phyloP scores from a whole-genome alignment of 352 stramenopile species.

The Paralagenidium karlingii region DNA sequence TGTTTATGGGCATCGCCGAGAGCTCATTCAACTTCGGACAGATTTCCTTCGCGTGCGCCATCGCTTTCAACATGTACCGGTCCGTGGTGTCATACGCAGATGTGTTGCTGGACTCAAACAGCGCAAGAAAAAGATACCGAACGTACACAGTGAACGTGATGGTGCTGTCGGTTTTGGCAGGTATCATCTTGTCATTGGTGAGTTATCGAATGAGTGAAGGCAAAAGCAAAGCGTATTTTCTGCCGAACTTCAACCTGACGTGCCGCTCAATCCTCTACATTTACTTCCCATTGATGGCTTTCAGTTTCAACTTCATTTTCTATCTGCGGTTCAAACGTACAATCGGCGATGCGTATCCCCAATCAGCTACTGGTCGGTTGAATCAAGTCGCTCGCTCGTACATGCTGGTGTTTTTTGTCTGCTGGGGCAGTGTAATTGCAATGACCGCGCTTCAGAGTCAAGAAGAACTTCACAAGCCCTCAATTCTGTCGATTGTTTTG shows the following conservation, averaged over 20 bases:
- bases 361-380: slow-evolving; percentile 40
- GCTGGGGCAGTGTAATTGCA: slow-evolving; percentile 58
- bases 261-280: slow-evolving; percentile 63
- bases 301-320: slow-evolving; percentile 67
- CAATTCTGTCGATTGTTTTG: slow-evolving; percentile 17
- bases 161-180: slow-evolving; percentile 37
- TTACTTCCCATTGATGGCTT: slow-evolving; percentile 59
- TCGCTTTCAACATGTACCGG: slow-evolving; percentile 72
- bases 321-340: slow-evolving; percentile 67
- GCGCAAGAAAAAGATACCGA: slow-evolving; percentile 33
- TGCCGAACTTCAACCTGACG: slow-evolving; percentile 50
- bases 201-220: slow-evolving; percentile 22
- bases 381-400: slow-evolving; percentile 65
- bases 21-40: slow-evolving; percentile 70
- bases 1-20: slow-evolving; percentile 57
- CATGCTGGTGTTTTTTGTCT: slow-evolving; percentile 55
- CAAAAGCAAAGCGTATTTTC: slow-evolving; percentile 19
- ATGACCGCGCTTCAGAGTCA: slow-evolving; percentile 31
- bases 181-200: slow-evolving; percentile 44
- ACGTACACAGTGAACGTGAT: slow-evolving; percentile 60
- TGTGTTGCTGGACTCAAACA: slow-evolving; percentile 54
- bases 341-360: slow-evolving; percentile 57
- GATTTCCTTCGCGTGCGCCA: slow-evolving; percentile 67
- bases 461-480: slow-evolving; percentile 6
- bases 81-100: slow-evolving; percentile 66